These are phyloP conservation scores for Russula sp. DNA, from an alignment of 768 basidiomycete species.

Conservation along the genomic window DNA sequence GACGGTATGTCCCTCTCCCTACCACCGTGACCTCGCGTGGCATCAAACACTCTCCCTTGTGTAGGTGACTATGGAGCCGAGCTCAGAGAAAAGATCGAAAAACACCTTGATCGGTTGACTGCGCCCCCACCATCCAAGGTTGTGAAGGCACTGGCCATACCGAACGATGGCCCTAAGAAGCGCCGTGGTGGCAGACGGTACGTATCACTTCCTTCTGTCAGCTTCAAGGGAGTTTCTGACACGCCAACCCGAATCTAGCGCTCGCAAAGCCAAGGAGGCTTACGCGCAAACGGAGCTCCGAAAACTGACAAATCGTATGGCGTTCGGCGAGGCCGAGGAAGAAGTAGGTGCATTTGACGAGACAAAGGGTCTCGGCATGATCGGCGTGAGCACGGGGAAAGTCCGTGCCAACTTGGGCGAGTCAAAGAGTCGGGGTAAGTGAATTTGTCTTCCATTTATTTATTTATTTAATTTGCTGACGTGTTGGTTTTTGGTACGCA, in stretches of 20 bases:
- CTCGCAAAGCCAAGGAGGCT: slow-evolving; percentile 97
- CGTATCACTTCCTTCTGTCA: slow-evolving; percentile 29
- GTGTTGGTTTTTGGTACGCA: slow-evolving; percentile 36
- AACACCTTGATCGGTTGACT: slow-evolving; percentile 84
- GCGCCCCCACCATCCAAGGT: slow-evolving; percentile 95
- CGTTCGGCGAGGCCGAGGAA: slow-evolving; percentile 91
- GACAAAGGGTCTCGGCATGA: slow-evolving; percentile 98
- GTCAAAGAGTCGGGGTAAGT: slow-evolving; percentile 80
- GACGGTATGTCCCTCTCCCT: slow-evolving; percentile 57
- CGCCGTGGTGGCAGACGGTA: slow-evolving; percentile 93
- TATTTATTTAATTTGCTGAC: background rate
- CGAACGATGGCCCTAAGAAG: slow-evolving; percentile 94
- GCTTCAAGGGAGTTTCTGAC: background rate
- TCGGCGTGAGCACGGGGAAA: slow-evolving; percentile 81
- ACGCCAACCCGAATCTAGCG: slow-evolving; percentile 46
- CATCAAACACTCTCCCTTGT: background rate
- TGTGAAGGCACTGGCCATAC: slow-evolving; percentile 88
- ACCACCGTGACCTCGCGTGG: background rate
- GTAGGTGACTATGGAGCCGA: slow-evolving; percentile 76
- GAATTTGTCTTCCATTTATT: slow-evolving; percentile 31
- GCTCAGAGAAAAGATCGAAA: slow-evolving; percentile 86
- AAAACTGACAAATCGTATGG: slow-evolving; percentile 96
- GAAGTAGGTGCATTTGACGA: slow-evolving; percentile 97
- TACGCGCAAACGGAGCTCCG: slow-evolving; percentile 95
- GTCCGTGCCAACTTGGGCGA: slow-evolving; percentile 87